phyloP scores from a whole-genome alignment of 306 rosid species.

The Pyrus pyrifolia region DNA sequence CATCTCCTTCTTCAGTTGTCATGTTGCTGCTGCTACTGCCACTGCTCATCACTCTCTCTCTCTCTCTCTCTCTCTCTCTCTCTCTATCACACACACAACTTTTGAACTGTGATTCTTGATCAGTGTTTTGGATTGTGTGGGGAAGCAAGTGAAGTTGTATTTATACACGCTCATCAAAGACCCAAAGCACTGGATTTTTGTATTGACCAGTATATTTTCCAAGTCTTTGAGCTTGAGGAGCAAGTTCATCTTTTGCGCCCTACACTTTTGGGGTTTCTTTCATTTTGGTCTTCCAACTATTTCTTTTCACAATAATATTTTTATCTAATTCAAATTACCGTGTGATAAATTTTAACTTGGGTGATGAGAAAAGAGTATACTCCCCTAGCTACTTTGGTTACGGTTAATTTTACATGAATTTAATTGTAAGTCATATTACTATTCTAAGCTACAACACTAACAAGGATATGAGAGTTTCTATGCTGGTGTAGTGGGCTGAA shows the following conservation, averaged over 20 bases:
- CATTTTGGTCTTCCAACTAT: not conserved
- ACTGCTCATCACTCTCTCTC: not conserved
- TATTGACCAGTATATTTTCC: not conserved
- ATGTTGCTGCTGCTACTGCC: not conserved
- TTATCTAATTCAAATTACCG: too few relatives aligned
- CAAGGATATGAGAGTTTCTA: too few relatives aligned
- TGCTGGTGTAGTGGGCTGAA: rapidly evolving
- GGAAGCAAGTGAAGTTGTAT: not conserved
- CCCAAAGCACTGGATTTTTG: not conserved
- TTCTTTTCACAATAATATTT: too few relatives aligned
- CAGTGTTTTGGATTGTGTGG: not conserved
- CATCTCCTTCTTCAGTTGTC: not conserved
- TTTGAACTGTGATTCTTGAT: not conserved
- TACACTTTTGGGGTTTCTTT: not conserved
- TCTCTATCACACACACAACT: too few relatives aligned
- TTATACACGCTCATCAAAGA: not conserved
- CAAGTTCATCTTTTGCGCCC: not conserved
- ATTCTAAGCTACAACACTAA: not conserved
- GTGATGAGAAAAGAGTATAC: too few relatives aligned
- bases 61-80: too few relatives aligned
- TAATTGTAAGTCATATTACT: too few relatives aligned
- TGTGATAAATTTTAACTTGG: too few relatives aligned
- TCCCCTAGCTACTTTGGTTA: too few relatives aligned
- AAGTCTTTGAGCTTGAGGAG: not conserved
- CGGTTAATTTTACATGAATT: too few relatives aligned